These are phyloP conservation scores for Teunomyces pallodes DNA, from an alignment of 805 yeast species.

Conservation along the genomic window DNA sequence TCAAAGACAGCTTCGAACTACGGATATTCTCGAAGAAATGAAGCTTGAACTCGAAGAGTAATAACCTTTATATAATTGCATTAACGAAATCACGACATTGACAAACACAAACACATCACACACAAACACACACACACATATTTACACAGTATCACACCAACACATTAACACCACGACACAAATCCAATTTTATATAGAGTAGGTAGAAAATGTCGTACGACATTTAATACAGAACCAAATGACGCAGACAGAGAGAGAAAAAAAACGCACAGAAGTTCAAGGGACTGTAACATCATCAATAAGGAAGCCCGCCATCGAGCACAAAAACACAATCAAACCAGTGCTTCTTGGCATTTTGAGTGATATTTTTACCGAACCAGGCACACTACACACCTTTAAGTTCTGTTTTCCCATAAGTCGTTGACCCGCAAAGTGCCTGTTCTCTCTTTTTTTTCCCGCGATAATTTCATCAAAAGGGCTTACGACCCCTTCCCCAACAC, in stretches of 20 bases:
- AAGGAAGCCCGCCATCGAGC: background rate
- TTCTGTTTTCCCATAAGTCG: background rate
- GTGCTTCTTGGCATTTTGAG: background rate
- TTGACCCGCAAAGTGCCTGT: background rate
- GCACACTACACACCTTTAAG: background rate
- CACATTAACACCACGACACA: conserved; percentile 7
- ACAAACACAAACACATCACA: too few species aligned
- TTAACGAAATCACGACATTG: background rate
- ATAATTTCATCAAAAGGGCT: background rate
- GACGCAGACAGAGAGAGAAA: background rate
- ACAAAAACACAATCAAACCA: background rate
- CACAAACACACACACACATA: too few species aligned
- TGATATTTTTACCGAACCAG: background rate
- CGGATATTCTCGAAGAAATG: conserved; percentile 54
- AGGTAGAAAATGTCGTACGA: conserved; percentile 1
- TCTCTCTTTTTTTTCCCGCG: background rate
- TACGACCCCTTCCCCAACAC: background rate
- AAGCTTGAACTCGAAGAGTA: conserved; percentile 21
- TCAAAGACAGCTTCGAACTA: conserved; percentile 46
- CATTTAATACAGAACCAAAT: background rate
- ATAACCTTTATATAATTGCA: background rate
- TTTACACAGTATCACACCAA: too few species aligned
- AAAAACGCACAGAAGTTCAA: background rate
- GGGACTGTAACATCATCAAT: background rate
- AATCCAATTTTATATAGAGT: background rate